phyloP scores from a whole-genome alignment of 805 yeast species.

The Kuraishia ogatae region DNA sequence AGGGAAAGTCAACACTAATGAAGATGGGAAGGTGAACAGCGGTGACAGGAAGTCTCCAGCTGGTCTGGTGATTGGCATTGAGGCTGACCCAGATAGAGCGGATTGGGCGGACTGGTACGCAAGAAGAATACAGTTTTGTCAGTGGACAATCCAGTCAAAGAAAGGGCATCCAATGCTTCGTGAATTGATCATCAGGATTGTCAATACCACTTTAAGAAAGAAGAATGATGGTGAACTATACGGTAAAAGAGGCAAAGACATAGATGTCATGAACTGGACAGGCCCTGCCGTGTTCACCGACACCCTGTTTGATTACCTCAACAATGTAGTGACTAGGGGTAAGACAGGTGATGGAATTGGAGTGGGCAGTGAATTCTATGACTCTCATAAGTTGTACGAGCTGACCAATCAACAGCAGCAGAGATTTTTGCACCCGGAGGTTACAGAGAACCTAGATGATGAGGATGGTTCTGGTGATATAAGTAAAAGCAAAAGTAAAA shows the following conservation, averaged over 20 bases:
- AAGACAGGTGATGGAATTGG: constrained; percentile 22
- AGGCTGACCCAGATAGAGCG: constrained; percentile 92
- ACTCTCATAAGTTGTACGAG: background rate
- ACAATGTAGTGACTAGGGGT: constrained; percentile 40
- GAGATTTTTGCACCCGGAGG: background rate
- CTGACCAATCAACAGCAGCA: background rate
- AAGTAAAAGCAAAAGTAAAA: background rate
- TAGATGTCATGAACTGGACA: constrained; percentile 87
- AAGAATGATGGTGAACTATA: constrained; percentile 35
- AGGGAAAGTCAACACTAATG: constrained; percentile 2
- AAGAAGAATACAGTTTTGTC: constrained; percentile 88
- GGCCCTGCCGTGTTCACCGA: constrained; percentile 97
- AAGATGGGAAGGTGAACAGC: background rate
- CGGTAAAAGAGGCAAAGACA: constrained; percentile 47
- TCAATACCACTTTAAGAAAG: constrained; percentile 61
- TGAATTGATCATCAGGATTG: constrained; percentile 70
- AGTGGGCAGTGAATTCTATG: constrained; percentile 18
- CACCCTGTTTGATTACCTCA: constrained; percentile 67
- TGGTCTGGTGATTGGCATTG: constrained; percentile 85
- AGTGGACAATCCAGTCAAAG: constrained; percentile 91
- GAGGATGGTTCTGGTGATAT: background rate
- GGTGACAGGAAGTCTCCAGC: constrained; percentile 23
- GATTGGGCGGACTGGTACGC: constrained; percentile 96
- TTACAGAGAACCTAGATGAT: background rate
- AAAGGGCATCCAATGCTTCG: constrained; percentile 86